These are phyloP conservation scores for Drechmeria coniospora DNA, from an alignment of 2,329 filamentous ascomycete genomes.

Conservation along the genomic window DNA sequence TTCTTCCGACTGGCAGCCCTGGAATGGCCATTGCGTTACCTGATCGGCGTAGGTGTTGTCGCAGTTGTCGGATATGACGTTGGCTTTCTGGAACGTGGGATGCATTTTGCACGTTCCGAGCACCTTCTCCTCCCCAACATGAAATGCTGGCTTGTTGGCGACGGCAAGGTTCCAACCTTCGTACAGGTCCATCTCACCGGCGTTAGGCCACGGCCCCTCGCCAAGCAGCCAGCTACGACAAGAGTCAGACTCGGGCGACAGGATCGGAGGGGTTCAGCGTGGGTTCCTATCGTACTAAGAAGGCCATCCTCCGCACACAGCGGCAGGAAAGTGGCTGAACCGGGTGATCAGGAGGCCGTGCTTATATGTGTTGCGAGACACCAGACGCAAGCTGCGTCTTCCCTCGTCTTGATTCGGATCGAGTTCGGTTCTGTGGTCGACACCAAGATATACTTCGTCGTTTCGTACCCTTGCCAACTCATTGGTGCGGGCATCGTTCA, in stretches of 20 bases:
- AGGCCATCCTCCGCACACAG: slow-evolving; percentile 53
- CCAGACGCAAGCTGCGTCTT: slow-evolving; percentile 45
- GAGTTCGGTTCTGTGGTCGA: slow-evolving; percentile 12
- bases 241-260: neutral
- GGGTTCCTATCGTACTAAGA: slow-evolving; percentile 43
- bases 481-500: slow-evolving; percentile 14
- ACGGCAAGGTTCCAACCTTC: slow-evolving; percentile 43
- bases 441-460: slow-evolving; percentile 20
- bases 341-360: slow-evolving; percentile 48
- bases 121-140: slow-evolving; percentile 11
- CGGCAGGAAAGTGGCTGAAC: slow-evolving; percentile 36
- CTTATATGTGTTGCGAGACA: slow-evolving; percentile 43
- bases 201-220: slow-evolving; percentile 34
- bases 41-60: neutral
- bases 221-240: slow-evolving; percentile 28
- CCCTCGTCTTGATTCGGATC: slow-evolving; percentile 15
- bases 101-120: neutral
- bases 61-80: neutral
- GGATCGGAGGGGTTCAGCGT: neutral
- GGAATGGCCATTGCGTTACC: neutral
- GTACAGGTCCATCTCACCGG: slow-evolving; percentile 50
- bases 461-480: slow-evolving; percentile 13
- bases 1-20: slow-evolving; percentile 2
- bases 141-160: slow-evolving; percentile 39
- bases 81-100: neutral